Percentiles rank a stretch among this genome's conserved stretches.
Evolutionary conservation across 192 early-diverging fungal species (phyloP).

Genomic region (Coemansia sp.): DNA sequence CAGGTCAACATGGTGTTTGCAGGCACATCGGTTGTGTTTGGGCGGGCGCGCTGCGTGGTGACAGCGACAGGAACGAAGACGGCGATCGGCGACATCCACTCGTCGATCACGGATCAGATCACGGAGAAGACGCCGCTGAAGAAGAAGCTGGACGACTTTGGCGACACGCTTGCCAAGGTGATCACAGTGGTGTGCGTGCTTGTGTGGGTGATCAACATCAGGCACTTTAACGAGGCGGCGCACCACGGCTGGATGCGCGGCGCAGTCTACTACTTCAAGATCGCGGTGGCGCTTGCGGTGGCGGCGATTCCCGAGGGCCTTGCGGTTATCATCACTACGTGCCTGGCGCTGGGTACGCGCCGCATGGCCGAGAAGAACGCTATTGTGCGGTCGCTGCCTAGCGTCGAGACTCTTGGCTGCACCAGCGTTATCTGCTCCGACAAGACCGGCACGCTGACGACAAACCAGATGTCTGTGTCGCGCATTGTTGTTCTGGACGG

Average conservation of each 20-base stretch:
- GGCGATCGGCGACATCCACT: conserved; percentile 93
- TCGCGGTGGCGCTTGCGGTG: conserved; percentile 96
- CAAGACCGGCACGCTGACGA: conserved; percentile 99
- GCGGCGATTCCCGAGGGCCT: conserved; percentile 99
- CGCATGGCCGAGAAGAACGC: conserved; percentile 96
- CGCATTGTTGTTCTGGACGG: conserved; percentile 60
- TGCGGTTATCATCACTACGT: conserved; percentile 97
- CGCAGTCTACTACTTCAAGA: conserved; percentile 98
- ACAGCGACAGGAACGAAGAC: conserved; percentile 83
- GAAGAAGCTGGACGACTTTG: conserved; percentile 94
- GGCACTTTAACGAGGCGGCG: conserved; percentile 89
- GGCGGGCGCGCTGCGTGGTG: conserved; percentile 86
- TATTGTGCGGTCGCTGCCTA: conserved; percentile 89
- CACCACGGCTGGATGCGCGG: conserved; percentile 93
- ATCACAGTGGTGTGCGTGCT: conserved; percentile 70
- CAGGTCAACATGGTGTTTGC: conserved; percentile 97
- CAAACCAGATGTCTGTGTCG: conserved; percentile 95
- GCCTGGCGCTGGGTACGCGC: conserved; percentile 94
- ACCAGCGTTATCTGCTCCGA: conserved; percentile 98
- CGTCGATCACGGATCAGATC: conserved; percentile 77
- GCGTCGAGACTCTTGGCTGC: conserved; percentile 96
- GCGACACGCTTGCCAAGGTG: conserved; percentile 77
- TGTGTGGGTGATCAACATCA: conserved; percentile 97
- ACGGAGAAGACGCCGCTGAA: conserved; percentile 96
- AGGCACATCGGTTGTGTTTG: conserved; percentile 91